Base-by-base conservation (phyloP, 2,329 filamentous ascomycete genomes). In the Neonectria punicea region DNA sequence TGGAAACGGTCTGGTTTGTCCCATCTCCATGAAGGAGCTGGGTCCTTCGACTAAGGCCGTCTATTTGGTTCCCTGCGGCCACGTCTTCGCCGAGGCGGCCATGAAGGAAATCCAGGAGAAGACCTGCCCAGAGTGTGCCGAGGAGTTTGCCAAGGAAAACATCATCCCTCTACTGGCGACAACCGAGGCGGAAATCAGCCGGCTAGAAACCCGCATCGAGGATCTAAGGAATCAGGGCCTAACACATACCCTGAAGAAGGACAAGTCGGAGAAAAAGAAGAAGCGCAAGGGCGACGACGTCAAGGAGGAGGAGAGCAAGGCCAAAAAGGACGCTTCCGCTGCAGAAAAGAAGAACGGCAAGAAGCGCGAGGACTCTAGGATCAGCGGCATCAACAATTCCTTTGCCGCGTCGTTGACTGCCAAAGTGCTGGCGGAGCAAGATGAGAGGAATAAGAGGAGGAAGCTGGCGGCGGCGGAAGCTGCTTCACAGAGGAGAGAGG, bases 41-140 rank as follows among this genome's bases (percentile, higher is more conserved):
- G 96, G 96, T 0, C 90, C 94, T 0, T 85, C 85, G 5, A 90
- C 91, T 16, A 95, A 91, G 79, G 86, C 93, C 1, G 93, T 97
- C 1, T 99, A 98, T 74, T 75, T 99, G 3, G 93, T 98, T 5
- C 96, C 96, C 0, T 99, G 96, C 74, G 97, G 96, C 0, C 97
- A 99, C 82, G 94, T 93, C 1, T 98, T 98, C 80, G 91, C 93
- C 1, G 94, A 97, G 66, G 89, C 90, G 58, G 93, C 94, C 8
- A 90, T 98, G 70, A 92, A 90, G 70, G 92, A 96, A 79, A 89
- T 97, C n/a, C 77, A 82, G 3, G 90, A 92, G 68, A 83, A 84
- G 30, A 75, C 77, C 0, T 91, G 89, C 62, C 86, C 88, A 0
- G 86, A 95, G 80, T 99, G 96, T 79, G 93, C 91, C 70, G 89